These are phyloP conservation scores for Condylostoma magnum DNA, from an alignment of 169 alveolate species.

Conservation along the genomic window DNA sequence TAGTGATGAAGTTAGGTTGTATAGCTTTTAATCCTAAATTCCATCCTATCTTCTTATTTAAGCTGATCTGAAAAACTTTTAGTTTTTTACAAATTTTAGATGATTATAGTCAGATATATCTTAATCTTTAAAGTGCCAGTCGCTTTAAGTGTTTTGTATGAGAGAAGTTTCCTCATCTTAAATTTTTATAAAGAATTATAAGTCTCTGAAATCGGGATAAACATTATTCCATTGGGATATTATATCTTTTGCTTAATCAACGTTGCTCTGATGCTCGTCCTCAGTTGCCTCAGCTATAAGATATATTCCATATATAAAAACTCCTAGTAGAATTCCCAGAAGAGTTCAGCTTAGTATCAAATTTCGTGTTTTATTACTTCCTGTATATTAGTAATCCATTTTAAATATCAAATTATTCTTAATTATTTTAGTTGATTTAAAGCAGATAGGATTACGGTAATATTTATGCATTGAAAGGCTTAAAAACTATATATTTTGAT, in stretches of 20 bases:
- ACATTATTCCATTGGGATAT: not conserved
- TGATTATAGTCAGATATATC: not conserved
- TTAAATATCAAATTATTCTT: no score
- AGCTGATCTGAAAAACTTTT: not conserved
- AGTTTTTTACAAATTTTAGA: not conserved
- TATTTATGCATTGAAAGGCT: no score
- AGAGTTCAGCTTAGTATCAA: no score
- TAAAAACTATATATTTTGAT: no score
- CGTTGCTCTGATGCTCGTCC: not conserved
- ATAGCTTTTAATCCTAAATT: not conserved
- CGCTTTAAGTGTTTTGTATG: not conserved
- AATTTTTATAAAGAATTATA: not conserved
- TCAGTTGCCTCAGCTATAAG: not conserved
- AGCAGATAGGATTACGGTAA: no score
- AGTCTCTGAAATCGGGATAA: not conserved
- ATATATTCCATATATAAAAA: not conserved
- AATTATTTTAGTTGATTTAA: no score
- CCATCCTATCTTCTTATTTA: not conserved
- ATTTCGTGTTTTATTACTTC: no score
- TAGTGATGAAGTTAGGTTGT: not conserved
- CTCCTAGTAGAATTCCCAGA: constrained; percentile 1
- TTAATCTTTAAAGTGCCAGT: not conserved
- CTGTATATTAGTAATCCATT: no score
- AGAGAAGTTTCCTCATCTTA: not conserved
- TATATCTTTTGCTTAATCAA: not conserved